phyloP scores from a whole-genome alignment of 306 rosid species.

The Fagus crenata region DNA sequence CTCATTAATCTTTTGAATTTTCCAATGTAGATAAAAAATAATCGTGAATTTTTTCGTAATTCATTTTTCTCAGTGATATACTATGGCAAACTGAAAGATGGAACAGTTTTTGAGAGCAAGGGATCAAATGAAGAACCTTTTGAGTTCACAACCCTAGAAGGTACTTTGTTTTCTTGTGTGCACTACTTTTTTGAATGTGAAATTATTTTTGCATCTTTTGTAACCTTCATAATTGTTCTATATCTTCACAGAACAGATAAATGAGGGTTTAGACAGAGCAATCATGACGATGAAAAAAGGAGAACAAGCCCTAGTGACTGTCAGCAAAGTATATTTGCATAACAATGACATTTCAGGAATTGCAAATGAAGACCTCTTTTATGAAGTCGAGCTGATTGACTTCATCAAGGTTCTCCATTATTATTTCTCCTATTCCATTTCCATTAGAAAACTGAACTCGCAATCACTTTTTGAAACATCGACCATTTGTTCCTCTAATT shows the following conservation, averaged over 20 bases:
- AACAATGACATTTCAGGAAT: constrained; percentile 22
- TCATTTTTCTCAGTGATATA: constrained; percentile 44
- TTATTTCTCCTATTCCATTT: background rate
- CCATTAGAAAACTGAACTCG: background rate
- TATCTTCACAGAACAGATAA: constrained; percentile 47
- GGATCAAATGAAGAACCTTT: constrained; percentile 60
- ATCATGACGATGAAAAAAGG: constrained; percentile 64
- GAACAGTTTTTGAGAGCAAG: constrained; percentile 45
- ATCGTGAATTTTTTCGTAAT: background rate
- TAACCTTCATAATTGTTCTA: background rate
- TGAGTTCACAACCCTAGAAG: constrained; percentile 56
- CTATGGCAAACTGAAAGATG: constrained; percentile 51
- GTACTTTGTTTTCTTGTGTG: constrained; percentile 26
- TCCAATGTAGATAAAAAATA: background rate
- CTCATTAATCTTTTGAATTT: background rate
- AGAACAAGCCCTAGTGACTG: constrained; percentile 52
- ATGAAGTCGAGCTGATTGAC: constrained; percentile 54
- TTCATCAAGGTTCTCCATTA: constrained; percentile 52
- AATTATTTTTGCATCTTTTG: background rate
- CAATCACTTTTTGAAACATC: background rate
- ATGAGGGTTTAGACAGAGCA: constrained; percentile 61
- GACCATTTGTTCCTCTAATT: background rate
- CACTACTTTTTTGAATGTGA: constrained; percentile 9
- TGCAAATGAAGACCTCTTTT: constrained; percentile 30
- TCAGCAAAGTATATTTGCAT: constrained; percentile 41